Conservation (phyloP, 2,329 filamentous ascomycete species). For the Pyrenophora tritici-repentis region DNA sequence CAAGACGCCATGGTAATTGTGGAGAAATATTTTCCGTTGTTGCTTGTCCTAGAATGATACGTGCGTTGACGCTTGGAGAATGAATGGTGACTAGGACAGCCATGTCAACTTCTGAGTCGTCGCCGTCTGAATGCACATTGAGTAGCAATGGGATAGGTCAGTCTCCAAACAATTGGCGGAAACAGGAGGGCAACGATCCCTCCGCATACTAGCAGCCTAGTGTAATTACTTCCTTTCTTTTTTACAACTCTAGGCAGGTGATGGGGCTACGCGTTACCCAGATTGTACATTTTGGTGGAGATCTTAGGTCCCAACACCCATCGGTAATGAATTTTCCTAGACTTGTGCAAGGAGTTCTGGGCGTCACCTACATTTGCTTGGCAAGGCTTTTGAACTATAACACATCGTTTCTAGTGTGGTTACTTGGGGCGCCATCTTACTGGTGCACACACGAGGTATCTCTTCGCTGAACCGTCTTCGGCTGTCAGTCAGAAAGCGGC, state of each 20-base stretch:
- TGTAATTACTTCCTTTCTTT: neutral
- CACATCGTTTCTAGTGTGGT: neutral
- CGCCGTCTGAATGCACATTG: neutral
- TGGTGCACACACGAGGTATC: too few relatives aligned
- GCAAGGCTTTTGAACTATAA: neutral
- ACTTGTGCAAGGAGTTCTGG: neutral
- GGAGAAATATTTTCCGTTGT: slow-evolving; percentile 12
- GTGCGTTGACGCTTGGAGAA: slow-evolving; percentile 1
- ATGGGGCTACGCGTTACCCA: slow-evolving; percentile 2
- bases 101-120: slow-evolving; percentile 2
- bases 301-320: neutral
- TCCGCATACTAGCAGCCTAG: neutral
- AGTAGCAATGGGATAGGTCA: neutral
- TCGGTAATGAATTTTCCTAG: neutral
- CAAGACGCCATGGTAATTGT: slow-evolving; percentile 12
- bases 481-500: too few relatives aligned
- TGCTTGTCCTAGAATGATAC: slow-evolving; percentile 2
- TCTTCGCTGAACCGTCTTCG: too few relatives aligned
- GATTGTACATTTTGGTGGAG: neutral
- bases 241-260: neutral
- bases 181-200: neutral
- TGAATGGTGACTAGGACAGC: slow-evolving; percentile 10
- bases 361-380: slow-evolving; percentile 9
- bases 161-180: slow-evolving; percentile 1
- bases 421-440: neutral